Conservation (phyloP, 805 yeast species). For the Candida germanica region DNA sequence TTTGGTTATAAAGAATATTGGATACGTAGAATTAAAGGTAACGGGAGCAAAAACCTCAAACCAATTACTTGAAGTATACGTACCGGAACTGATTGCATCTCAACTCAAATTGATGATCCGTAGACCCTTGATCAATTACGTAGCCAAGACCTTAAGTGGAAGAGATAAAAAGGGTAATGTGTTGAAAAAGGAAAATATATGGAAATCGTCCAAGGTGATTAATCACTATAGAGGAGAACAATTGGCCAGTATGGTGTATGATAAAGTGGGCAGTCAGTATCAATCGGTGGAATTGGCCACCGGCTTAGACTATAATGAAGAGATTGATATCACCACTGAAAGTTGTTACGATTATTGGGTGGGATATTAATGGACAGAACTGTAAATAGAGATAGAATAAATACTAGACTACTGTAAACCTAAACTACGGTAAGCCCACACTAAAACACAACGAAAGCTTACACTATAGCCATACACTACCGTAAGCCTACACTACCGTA, state of each 20-base stretch:
- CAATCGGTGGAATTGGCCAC: slow-evolving; percentile 4
- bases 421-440: too few species aligned
- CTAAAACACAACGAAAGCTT: too few species aligned
- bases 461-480: too few species aligned
- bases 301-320: slow-evolving; percentile 3
- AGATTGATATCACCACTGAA: slow-evolving; percentile 2
- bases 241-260: slow-evolving; percentile 17
- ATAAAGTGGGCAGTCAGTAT: slow-evolving; percentile 4
- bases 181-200: slow-evolving; percentile 17
- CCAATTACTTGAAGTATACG: slow-evolving; percentile 38
- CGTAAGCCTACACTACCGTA: too few species aligned
- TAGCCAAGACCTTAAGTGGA: slow-evolving; percentile 35
- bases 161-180: slow-evolving; percentile 22
- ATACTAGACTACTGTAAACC: too few species aligned
- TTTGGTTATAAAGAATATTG: slow-evolving; percentile 61
- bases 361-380: too few species aligned
- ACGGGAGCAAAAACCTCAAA: slow-evolving; percentile 43
- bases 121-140: slow-evolving; percentile 46
- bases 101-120: slow-evolving; percentile 49
- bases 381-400: too few species aligned
- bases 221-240: slow-evolving; percentile 16
- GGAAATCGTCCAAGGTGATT: slow-evolving; percentile 18
- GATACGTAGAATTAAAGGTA: slow-evolving; percentile 58
- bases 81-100: slow-evolving; percentile 44
- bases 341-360: slow-evolving; percentile 7